phyloP scores from a whole-genome alignment of 768 basidiomycete genomes.

The Pulveroboletus ravenelii region DNA sequence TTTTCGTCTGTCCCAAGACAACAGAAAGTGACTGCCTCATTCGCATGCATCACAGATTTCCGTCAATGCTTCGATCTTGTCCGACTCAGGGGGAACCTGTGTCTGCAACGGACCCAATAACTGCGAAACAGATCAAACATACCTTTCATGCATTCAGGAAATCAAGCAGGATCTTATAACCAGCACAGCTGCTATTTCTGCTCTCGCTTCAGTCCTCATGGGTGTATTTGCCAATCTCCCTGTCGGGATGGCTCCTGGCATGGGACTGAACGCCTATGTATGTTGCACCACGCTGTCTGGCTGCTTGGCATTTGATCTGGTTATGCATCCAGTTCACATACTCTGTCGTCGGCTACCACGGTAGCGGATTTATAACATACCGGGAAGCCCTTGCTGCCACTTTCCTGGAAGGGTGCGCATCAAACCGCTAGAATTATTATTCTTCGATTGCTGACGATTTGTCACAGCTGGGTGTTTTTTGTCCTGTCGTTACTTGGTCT shows the following conservation, averaged over 20 bases:
- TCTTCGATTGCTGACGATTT: background rate
- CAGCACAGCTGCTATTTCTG: slow-evolving; percentile 71
- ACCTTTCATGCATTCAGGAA: slow-evolving; percentile 54
- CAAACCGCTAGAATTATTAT: background rate
- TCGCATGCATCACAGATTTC: slow-evolving; percentile 49
- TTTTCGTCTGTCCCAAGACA: background rate
- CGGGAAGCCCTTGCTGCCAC: slow-evolving; percentile 79
- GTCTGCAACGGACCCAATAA: slow-evolving; percentile 59
- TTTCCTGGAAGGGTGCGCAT: slow-evolving; percentile 75
- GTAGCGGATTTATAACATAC: slow-evolving; percentile 64
- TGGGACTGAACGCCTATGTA: slow-evolving; percentile 80
- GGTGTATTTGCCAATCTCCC: slow-evolving; percentile 84
- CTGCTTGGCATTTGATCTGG: background rate
- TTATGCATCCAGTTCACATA: slow-evolving; percentile 64
- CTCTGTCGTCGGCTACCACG: slow-evolving; percentile 83
- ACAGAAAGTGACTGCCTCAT: background rate
- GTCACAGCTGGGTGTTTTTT: slow-evolving; percentile 71
- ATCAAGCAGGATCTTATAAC: slow-evolving; percentile 77
- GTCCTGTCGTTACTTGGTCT: slow-evolving; percentile 74
- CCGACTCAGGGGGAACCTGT: slow-evolving; percentile 77
- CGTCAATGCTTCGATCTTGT: slow-evolving; percentile 78
- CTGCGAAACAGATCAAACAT: slow-evolving; percentile 49
- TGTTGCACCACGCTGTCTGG: slow-evolving; percentile 21
- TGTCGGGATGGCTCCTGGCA: slow-evolving; percentile 82
- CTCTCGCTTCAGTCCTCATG: slow-evolving; percentile 76